Base-by-base conservation (phyloP, 2,329 filamentous ascomycete genomes). In the Colletotrichum navitas region DNA sequence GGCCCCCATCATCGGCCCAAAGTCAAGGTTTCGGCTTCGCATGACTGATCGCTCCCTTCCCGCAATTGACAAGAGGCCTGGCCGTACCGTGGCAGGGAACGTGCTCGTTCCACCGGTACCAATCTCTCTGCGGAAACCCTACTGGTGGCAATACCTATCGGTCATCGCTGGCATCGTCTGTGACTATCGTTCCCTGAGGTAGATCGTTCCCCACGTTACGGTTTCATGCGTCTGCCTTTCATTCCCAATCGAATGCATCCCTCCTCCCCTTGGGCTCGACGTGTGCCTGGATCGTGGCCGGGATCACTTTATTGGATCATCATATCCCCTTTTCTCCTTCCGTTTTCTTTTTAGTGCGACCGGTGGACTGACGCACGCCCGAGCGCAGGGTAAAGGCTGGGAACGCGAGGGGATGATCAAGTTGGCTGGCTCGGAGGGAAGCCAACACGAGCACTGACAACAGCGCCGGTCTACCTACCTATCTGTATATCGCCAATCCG, bases 181-280 rank as follows among this genome's bases (percentile, higher is more conserved):
- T 32, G 34, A 63, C 64, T 71, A 52, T 58, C 45, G 51, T 68
- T 58, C 64, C 58, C 52, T 68, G 65, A 63, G 36, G 64, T 68
- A 71, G 65, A 68, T 63, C 65, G 56, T 63, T 68, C 68, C 54
- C 68, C 68, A 71, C 65, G 68, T 63, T 60, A 43, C 65, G 45
- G 65, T 71, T 71, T 68, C 65, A 71, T 68, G 52, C 63, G 59
- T 34, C 24, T 55, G 52, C 52, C 45, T 58, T 63, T 63, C 65
- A 68, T 71, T 71, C 65, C 58, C 64, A 71, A 59, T 52, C 36
- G 59, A 63, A 71, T 71, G 59, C 59, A 63, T 47, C 54, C 64
- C 54, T n/a, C 56, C 41, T 55, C 63, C 21, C 55, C 58, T 39
- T 29, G 5, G 58, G 26, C 52, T 59, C 29, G 29, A 68, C 65